Evolutionary conservation across 768 basidiomycete genomes (phyloP).

Genomic region (Trametes punicea): DNA sequence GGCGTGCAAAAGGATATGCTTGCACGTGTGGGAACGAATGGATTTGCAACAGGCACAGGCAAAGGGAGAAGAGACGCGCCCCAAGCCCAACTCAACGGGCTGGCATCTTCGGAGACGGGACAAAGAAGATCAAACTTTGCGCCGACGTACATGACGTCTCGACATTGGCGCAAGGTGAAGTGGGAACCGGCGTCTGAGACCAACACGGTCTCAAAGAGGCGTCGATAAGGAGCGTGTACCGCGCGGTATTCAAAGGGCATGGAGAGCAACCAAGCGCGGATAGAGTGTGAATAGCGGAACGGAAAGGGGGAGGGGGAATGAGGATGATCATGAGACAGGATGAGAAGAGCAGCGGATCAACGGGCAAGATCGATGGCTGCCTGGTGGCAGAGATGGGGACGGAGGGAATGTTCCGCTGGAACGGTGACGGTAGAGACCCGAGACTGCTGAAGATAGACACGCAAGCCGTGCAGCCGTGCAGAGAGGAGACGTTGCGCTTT

Average conservation of each 20-base stretch:
- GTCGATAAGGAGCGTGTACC: background rate
- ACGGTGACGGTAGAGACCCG: background rate
- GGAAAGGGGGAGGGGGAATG: background rate
- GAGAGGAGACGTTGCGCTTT: background rate
- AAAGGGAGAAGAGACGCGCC: background rate
- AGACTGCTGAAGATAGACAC: background rate
- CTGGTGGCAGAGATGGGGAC: conserved; percentile 12
- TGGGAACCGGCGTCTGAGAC: background rate
- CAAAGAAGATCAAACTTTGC: background rate
- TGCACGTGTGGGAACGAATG: background rate
- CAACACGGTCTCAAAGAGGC: too few relatives aligned
- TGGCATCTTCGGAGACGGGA: background rate
- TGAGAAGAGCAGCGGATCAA: conserved; percentile 3
- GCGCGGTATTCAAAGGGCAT: background rate
- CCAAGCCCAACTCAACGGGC: background rate
- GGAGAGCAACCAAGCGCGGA: background rate
- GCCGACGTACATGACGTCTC: conserved; percentile 10
- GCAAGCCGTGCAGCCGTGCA: background rate
- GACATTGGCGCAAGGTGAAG: background rate
- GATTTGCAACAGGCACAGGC: conserved; percentile 7
- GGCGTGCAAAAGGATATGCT: background rate
- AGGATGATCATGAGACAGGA: conserved; percentile 4
- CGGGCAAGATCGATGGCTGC: conserved; percentile 13
- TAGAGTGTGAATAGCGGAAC: background rate
- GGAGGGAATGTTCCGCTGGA: conserved; percentile 11